These are phyloP conservation scores for Coccomyxa sp. DNA, from an alignment of 139 green algal genomes.

Conservation along the genomic window DNA sequence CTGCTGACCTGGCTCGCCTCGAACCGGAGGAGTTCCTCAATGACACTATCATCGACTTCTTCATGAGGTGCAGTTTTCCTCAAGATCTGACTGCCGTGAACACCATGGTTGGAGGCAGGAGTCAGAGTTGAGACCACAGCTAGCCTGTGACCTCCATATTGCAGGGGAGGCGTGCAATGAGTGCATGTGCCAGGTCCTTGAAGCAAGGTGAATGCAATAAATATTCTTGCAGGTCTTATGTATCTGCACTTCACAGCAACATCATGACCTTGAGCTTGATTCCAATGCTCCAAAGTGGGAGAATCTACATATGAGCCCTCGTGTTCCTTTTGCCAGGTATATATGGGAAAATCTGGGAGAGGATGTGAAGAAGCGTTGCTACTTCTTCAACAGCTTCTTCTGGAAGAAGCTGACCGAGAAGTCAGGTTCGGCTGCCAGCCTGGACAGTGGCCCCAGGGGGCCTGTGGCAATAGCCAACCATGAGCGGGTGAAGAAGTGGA, in stretches of 20 bases:
- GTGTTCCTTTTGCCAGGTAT: conserved; percentile 30
- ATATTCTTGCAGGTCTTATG: no score
- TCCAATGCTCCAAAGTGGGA: no score
- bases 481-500: conserved; percentile 74
- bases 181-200: background rate
- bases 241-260: no score
- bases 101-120: background rate
- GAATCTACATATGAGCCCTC: no score
- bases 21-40: conserved; percentile 83
- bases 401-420: conserved; percentile 86
- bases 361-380: conserved; percentile 38
- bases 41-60: conserved; percentile 94
- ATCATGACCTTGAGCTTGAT: no score
- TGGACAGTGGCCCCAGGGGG: background rate
- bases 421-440: background rate
- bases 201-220: background rate
- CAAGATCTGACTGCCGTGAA: background rate
- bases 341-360: conserved; percentile 43
- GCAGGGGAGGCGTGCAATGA: background rate
- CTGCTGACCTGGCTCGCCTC: conserved; percentile 68
- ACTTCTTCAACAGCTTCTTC: conserved; percentile 94
- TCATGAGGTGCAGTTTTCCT: conserved; percentile 48
- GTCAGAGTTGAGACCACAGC: no score
- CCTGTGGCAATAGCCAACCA: conserved; percentile 18
- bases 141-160: no score